Evolutionary conservation across 768 basidiomycete genomes (phyloP).

Genomic region (Podaxis sp.): DNA sequence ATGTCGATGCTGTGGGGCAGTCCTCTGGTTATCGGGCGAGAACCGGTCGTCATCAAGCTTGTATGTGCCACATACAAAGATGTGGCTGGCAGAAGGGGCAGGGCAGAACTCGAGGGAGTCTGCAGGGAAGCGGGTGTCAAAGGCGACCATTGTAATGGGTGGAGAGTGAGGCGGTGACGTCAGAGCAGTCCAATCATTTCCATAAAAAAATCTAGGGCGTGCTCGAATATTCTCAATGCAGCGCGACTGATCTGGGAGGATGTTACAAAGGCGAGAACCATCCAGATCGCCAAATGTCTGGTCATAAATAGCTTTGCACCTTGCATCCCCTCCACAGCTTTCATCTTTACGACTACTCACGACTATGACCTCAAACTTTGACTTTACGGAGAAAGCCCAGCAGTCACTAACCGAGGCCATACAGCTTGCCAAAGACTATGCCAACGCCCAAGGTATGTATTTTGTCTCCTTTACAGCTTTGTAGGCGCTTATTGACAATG

Average conservation of each 20-base stretch:
- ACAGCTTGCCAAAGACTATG: slow-evolving; percentile 80
- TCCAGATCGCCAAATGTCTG: slow-evolving; percentile 2
- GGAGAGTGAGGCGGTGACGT: neutral
- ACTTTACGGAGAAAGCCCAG: slow-evolving; percentile 85
- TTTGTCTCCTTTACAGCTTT: neutral
- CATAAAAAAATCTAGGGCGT: neutral
- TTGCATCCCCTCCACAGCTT: neutral
- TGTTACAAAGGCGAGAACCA: neutral
- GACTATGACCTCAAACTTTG: slow-evolving; percentile 53
- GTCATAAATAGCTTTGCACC: neutral
- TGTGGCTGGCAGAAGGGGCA: slow-evolving; percentile 44
- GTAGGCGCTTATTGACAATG: neutral
- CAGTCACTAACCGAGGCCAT: slow-evolving; percentile 66
- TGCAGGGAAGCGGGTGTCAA: slow-evolving; percentile 78
- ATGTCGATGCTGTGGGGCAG: slow-evolving; percentile 31
- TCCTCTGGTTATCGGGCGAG: slow-evolving; percentile 9
- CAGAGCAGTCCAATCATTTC: neutral
- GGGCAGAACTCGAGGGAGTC: slow-evolving; percentile 94
- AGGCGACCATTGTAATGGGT: slow-evolving; percentile 10
- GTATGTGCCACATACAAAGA: slow-evolving; percentile 92
- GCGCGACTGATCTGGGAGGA: neutral
- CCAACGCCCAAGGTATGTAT: slow-evolving; percentile 69
- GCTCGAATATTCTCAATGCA: neutral
- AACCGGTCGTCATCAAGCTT: slow-evolving; percentile 50
- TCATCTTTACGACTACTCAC: neutral